Percentiles rank a stretch among this genome's conserved stretches.
phyloP scores from a whole-genome alignment of 2,329 filamentous ascomycete species.

The Colletotrichum tropicicola region DNA sequence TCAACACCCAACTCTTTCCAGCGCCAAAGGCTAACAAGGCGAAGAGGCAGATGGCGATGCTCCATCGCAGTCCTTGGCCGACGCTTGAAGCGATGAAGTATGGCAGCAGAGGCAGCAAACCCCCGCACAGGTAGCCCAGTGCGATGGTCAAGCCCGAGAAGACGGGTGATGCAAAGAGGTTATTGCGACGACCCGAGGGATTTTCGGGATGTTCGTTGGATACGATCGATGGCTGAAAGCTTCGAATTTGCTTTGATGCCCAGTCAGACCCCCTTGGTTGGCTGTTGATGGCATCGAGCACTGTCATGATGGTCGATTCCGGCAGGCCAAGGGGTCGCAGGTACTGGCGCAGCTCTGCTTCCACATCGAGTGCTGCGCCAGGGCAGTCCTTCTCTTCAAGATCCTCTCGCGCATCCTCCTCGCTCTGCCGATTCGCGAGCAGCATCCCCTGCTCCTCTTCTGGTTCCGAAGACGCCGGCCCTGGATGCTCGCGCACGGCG shows the following conservation, averaged over 20 bases:
- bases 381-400: not conserved
- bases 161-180: constrained; percentile 44
- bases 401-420: not conserved
- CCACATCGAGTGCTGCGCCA: not conserved
- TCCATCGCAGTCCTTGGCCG: constrained; percentile 57
- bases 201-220: not conserved
- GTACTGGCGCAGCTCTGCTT: constrained; percentile 40
- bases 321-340: constrained; percentile 43
- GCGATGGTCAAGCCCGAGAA: constrained; percentile 68
- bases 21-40: constrained; percentile 66
- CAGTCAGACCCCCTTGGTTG: constrained; percentile 26
- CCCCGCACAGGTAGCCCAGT: constrained; percentile 69
- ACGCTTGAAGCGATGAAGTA: constrained; percentile 59
- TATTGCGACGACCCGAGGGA: not conserved
- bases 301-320: constrained; percentile 27
- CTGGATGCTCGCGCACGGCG: constrained; percentile 32
- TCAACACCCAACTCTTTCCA: constrained; percentile 57
- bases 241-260: not conserved
- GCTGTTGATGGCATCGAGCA: constrained; percentile 37
- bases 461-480: constrained; percentile 12
- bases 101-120: constrained; percentile 62
- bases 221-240: not conserved
- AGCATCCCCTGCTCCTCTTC: constrained; percentile 39
- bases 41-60: constrained; percentile 61
- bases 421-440: not conserved